Base-by-base conservation (phyloP, 169 alveolate species). In the Theileria equi region DNA sequence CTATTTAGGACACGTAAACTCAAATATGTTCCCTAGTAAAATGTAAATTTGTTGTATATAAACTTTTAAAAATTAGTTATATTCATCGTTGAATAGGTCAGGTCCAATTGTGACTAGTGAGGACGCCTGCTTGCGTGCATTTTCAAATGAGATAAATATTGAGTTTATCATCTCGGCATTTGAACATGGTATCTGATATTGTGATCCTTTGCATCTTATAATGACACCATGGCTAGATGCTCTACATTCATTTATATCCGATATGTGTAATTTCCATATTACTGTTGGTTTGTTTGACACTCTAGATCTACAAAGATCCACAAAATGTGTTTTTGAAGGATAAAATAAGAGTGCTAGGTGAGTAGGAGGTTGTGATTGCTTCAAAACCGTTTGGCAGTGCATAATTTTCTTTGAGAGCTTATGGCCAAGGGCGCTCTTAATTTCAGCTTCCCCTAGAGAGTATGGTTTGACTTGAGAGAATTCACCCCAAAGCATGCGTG, bases 401-500 rank as follows among this genome's bases (percentile, higher is more conserved):
- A 81, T 76, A 43, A 90, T 82, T 50, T 90, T 63, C 79, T 82
- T 88, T 0, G 92, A 49, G 48, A 87, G 77, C 57, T 85, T 84
- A 23, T 53, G 53, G 19, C 94, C 94, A 26, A 90, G 78, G 49
- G 81, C 81, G 50, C 88, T 84, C 60, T 83, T 84, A 50, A 90
- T 81, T 57, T 88, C 86, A 17, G 94, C 94, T 53, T 90, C 94
- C 17, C 80, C 44, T 21, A 78, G 49, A 34, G 80, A 81, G 81
- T 90, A 90, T 34, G 74, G 83, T 52, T 77, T 80, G 34, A 63
- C 58, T 32, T 76, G 80, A 0, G 85, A 62, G 66, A 60, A 86
- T 35, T 91, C 93, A 19, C 94, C 94, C 91, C 94, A 91, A 40
- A 92, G 89, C 95, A 92, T 89, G 48, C 96, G 80, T 4, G 95